These are phyloP conservation scores for Hyaloscypha hepaticicola DNA, from an alignment of 495 filamentous ascomycete genomes.

Conservation along the genomic window DNA sequence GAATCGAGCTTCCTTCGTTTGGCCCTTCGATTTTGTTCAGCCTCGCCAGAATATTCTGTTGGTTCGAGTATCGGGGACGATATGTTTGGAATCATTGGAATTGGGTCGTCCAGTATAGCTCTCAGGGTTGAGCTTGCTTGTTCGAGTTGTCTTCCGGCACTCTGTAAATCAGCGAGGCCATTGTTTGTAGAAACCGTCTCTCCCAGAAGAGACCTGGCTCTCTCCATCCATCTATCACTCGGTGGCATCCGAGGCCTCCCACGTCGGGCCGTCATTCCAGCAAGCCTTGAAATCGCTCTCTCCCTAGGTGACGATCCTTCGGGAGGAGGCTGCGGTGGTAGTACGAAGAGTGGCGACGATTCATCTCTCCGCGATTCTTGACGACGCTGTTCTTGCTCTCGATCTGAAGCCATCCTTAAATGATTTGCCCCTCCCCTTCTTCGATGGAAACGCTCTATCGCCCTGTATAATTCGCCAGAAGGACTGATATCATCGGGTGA, in stretches of 20 bases:
- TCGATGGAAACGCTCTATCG: constrained; percentile 44
- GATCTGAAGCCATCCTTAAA: constrained; percentile 22
- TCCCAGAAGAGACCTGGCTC: constrained; percentile 29
- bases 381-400: constrained; percentile 8
- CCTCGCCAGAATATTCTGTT: constrained; percentile 38
- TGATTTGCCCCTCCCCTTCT: constrained; percentile 8
- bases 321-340: constrained; percentile 16
- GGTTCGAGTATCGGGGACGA: constrained; percentile 42
- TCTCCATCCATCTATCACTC: constrained; percentile 35
- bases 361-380: constrained; percentile 7
- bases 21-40: constrained; percentile 41
- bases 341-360: constrained; percentile 22
- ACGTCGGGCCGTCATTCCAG: constrained; percentile 16
- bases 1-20: constrained; percentile 78
- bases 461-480: constrained; percentile 44
- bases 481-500: constrained; percentile 37
- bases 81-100: constrained; percentile 41
- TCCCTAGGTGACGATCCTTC: constrained; percentile 5
- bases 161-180: constrained; percentile 23
- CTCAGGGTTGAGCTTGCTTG: constrained; percentile 44
- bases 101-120: constrained; percentile 47
- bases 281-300: constrained; percentile 14
- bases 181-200: constrained; percentile 12
- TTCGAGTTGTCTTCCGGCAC: constrained; percentile 37
- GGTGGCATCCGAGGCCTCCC: constrained; percentile 35